A percentile compares a stretch with the other conserved stretches of the same genome.
Conservation (phyloP, 441 rosid genomes). For the Capsella rubella region DNA sequence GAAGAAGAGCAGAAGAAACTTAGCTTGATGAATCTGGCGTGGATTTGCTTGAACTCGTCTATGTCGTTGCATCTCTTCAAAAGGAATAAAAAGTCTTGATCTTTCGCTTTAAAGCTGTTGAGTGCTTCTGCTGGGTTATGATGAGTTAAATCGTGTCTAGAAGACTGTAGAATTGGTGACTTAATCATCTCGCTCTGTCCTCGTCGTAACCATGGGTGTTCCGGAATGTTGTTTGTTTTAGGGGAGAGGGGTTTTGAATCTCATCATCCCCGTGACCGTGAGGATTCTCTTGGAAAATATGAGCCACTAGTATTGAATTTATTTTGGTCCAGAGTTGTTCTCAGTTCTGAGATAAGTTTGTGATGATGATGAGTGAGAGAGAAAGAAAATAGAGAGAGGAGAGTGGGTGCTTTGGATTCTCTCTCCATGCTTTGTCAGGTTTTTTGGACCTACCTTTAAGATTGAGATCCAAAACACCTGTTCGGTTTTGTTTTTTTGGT, state of each 20-base stretch:
- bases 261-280: constrained; percentile 12
- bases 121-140: constrained; percentile 23
- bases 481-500: too few relatives aligned
- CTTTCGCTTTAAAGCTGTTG: constrained; percentile 49
- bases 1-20: constrained; percentile 57
- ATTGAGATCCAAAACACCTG: neutral
- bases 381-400: constrained; percentile 14
- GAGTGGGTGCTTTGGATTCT: constrained; percentile 32
- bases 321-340: neutral
- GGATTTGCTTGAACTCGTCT: constrained; percentile 68
- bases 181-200: constrained; percentile 33
- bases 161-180: constrained; percentile 40
- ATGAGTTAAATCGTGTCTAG: constrained; percentile 31
- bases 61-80: constrained; percentile 66
- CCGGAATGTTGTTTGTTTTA: neutral
- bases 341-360: constrained; percentile 30
- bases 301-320: constrained; percentile 32
- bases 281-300: constrained; percentile 36
- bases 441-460: constrained; percentile 32
- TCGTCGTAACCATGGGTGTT: constrained; percentile 22
- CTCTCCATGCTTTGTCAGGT: constrained; percentile 34
- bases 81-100: constrained; percentile 63
- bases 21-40: constrained; percentile 68
- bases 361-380: constrained; percentile 17
- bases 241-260: constrained; percentile 30